Conservation (phyloP, 768 basidiomycete species). For the Leucocoprinus birnbaumii region DNA sequence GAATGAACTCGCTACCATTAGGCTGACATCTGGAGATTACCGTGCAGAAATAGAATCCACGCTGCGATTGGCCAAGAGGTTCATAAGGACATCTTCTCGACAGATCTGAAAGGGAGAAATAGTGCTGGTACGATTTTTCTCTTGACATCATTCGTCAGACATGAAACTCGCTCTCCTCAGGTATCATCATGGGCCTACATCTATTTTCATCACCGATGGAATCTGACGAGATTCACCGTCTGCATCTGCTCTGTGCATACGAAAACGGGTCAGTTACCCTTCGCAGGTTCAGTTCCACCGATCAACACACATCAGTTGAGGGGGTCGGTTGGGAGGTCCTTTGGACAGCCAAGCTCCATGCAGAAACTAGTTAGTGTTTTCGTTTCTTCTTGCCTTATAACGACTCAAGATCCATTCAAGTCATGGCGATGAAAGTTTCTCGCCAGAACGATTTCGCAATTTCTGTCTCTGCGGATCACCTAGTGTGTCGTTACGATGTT, state of each 20-base stretch:
- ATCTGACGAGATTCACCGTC: conserved; percentile 28
- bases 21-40: conserved; percentile 88
- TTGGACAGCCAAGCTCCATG: conserved; percentile 68
- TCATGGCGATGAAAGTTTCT: conserved; percentile 85
- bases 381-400: neutral
- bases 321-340: conserved; percentile 71
- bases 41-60: conserved; percentile 66
- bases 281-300: conserved; percentile 43
- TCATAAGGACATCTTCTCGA: conserved; percentile 30
- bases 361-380: conserved; percentile 59
- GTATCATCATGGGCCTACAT: conserved; percentile 88
- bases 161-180: conserved; percentile 30
- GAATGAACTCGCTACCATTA: conserved; percentile 25
- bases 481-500: conserved; percentile 64
- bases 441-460: conserved; percentile 56
- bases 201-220: conserved; percentile 38
- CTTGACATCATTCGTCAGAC: neutral
- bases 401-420: conserved; percentile 30
- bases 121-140: conserved; percentile 47
- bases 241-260: conserved; percentile 73
- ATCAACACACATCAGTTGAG: conserved; percentile 53
- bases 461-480: conserved; percentile 84
- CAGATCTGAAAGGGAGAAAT: conserved; percentile 48
- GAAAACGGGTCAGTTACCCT: conserved; percentile 87
- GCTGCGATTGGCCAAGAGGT: conserved; percentile 75